phyloP scores from a whole-genome alignment of 2,329 filamentous ascomycete species.

The Colletotrichum sp. region DNA sequence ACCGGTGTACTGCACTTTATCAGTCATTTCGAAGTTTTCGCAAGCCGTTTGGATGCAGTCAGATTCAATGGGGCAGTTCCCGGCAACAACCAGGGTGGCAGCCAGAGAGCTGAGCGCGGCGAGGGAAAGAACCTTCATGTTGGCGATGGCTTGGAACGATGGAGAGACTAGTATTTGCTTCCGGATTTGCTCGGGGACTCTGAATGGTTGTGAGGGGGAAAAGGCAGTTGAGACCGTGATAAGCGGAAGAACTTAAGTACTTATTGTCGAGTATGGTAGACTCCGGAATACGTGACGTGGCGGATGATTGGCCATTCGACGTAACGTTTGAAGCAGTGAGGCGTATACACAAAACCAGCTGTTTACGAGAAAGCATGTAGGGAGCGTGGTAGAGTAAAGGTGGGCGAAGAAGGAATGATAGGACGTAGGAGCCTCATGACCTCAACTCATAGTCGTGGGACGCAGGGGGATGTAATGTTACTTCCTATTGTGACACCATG shows the following conservation, averaged over 20 bases:
- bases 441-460: not conserved
- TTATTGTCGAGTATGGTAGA: too few species aligned
- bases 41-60: not conserved
- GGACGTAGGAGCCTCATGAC: rapidly evolving
- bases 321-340: not conserved
- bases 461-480: not conserved
- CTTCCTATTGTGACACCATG: not conserved
- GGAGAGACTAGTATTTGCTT: not conserved
- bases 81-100: not conserved
- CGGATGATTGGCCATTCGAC: not conserved
- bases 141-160: not conserved
- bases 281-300: too few species aligned
- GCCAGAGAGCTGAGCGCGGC: not conserved
- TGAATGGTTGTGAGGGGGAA: rapidly evolving
- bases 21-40: not conserved
- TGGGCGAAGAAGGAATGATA: not conserved
- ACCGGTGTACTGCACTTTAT: too few species aligned
- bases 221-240: not conserved
- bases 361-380: not conserved
- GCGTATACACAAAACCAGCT: rapidly evolving
- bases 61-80: not conserved
- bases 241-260: not conserved
- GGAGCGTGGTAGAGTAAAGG: rapidly evolving
- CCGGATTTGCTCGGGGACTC: rapidly evolving
- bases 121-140: not conserved